phyloP scores from a whole-genome alignment of 176 grass and related monocot genomes.

The Areca catechu region DNA sequence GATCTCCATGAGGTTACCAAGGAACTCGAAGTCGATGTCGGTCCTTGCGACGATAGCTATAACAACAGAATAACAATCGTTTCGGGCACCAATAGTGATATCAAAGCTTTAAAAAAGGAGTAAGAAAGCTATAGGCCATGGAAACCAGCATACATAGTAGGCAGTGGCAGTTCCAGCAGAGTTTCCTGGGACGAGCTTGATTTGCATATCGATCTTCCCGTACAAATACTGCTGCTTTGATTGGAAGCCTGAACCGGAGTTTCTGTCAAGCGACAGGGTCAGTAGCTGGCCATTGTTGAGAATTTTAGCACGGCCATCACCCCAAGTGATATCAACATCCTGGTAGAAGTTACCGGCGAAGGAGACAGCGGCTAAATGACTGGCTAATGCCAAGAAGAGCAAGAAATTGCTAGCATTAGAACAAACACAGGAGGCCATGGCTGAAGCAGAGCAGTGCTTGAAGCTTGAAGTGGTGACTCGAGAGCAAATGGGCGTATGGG shows the following conservation, averaged over 20 bases:
- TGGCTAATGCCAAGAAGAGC: not conserved
- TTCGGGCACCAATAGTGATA: no score
- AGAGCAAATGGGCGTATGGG: no score
- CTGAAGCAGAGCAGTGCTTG: no score
- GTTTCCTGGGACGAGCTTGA: slow-evolving; percentile 4
- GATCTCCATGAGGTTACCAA: slow-evolving; percentile 12
- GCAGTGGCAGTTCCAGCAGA: slow-evolving; percentile 8
- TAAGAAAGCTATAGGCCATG: not conserved
- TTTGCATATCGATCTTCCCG: slow-evolving; percentile 1
- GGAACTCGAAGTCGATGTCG: slow-evolving; percentile 13
- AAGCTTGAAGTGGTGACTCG: no score
- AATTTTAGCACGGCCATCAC: slow-evolving; percentile 2
- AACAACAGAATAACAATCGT: not conserved
- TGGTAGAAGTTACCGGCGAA: slow-evolving; percentile 1
- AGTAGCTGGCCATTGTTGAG: slow-evolving; percentile 6
- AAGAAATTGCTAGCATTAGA: not conserved
- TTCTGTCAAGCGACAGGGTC: slow-evolving; percentile 5
- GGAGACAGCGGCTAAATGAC: not conserved
- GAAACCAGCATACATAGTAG: not conserved
- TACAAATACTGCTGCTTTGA: slow-evolving; percentile 6
- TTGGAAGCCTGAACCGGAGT: slow-evolving; percentile 1
- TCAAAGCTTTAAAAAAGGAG: not conserved
- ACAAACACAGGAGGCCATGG: not conserved
- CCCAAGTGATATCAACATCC: slow-evolving; percentile 20
- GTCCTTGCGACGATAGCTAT: slow-evolving; percentile 9